Evolutionary conservation across 495 filamentous ascomycete genomes (phyloP), one percentile per base, ranked within the genome.

Genomic region (Aspergillus incahuasiensis): DNA sequence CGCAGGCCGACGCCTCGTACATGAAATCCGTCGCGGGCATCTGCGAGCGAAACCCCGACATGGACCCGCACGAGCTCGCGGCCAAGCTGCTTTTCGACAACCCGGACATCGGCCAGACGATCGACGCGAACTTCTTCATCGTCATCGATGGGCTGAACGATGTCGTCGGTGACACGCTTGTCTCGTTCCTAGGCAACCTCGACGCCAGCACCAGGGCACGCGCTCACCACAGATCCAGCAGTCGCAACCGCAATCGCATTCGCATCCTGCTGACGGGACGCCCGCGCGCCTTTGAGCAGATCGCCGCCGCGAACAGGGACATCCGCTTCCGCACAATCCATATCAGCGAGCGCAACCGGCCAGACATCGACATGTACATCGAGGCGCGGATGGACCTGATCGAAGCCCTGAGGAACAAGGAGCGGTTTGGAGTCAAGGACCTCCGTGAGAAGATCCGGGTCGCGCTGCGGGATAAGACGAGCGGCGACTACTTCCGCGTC

Each of bases 401-500:
- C 50, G 63, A 53, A 20, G 58, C 62, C 12, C 54, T 64, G 44
- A 57, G 47, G 20, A 56, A 64, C 22, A 51, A 44, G 5, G 25
- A 18, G 13, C 57, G 59, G 6, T 34, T 58, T 6, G 68, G 66
- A 0, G 67, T 74, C 38, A 48, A 62, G 1, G 69, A 66, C 8
- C 64, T 70, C 57, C 56, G 69, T 24, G 32, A 64, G 6, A 68
- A 60, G 35, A 72, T 74, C 20, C 44, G 63, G 9, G 54, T 63
- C 5, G 66, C 57, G 5, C 59, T 74, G 12, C 61, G 62, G 32
- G 61, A 63, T 16, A 66, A 71, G 50, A 70, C 68, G 21, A 56
- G 42, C 12, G 68, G 71, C 38, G 71, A 72, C 42, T 74, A 68
- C 43, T 74, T 72, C 56, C 67, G 60, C 45, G 55, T 72, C 16